These are phyloP conservation scores for Eimeria sp. DNA, from an alignment of 169 alveolate genomes.

Conservation along the genomic window DNA sequence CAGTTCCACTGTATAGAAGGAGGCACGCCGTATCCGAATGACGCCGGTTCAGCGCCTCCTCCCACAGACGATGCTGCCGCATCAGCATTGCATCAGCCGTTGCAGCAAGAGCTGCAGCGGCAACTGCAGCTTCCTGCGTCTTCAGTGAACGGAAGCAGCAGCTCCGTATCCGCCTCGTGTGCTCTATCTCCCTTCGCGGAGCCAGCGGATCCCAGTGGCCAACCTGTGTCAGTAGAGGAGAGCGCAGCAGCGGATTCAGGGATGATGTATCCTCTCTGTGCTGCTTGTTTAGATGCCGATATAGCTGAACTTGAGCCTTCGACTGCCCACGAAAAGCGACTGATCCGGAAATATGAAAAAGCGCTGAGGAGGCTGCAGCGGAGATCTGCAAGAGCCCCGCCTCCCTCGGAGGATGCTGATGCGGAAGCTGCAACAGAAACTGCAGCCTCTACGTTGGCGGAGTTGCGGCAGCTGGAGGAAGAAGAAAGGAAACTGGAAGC, in stretches of 20 bases:
- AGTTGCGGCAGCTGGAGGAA: conserved; percentile 52
- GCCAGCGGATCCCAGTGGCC: conserved; percentile 11
- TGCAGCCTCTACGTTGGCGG: not conserved
- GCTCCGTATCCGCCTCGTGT: not conserved
- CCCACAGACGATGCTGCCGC: not conserved
- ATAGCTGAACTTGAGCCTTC: conserved; percentile 42
- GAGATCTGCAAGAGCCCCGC: not conserved
- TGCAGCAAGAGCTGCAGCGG: conserved; percentile 4
- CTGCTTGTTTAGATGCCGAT: conserved; percentile 15
- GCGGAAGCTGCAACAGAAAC: not conserved
- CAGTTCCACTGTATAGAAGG: not conserved
- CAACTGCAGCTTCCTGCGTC: conserved; percentile 1
- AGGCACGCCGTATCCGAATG: not conserved
- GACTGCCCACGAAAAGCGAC: conserved; percentile 17
- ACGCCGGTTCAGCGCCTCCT: not conserved
- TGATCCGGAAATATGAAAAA: conserved; percentile 40
- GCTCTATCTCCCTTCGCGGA: not conserved
- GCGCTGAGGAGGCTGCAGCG: conserved; percentile 36
- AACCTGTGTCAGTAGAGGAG: not conserved
- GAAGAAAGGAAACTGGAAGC: conserved; percentile 50
- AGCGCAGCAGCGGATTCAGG: conserved; percentile 2
- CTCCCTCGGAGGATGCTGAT: not conserved
- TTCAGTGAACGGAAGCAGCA: not conserved
- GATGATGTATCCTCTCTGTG: conserved; percentile 56
- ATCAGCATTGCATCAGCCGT: not conserved